Conservation (phyloP, 345 rosid genomes). For the Conringia planisiliqua region DNA sequence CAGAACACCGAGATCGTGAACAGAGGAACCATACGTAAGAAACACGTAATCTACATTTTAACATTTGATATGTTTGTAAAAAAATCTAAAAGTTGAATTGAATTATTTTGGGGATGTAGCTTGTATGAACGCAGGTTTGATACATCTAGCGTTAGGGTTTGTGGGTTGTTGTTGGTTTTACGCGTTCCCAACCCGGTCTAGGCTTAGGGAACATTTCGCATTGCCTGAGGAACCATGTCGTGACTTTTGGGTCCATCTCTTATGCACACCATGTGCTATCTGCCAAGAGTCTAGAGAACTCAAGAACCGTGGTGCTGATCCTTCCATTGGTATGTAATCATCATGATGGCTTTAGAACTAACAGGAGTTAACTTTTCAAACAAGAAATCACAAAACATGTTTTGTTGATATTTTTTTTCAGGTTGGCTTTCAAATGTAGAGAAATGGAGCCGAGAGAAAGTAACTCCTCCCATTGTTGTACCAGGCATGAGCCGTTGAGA, state of each 20-base stretch:
- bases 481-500: conserved; percentile 39
- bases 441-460: conserved; percentile 51
- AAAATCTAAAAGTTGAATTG: neutral
- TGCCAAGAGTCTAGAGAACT: conserved; percentile 63
- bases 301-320: conserved; percentile 47
- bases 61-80: neutral
- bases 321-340: conserved; percentile 38
- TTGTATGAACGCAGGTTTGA: conserved; percentile 27
- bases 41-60: neutral
- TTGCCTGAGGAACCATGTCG: conserved; percentile 53
- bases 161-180: conserved; percentile 42
- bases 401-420: conserved; percentile 16
- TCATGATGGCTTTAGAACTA: neutral
- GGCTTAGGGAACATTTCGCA: conserved; percentile 40
- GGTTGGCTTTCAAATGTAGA: conserved; percentile 56
- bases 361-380: neutral
- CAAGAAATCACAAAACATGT: neutral
- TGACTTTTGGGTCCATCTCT: conserved; percentile 40
- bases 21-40: conserved; percentile 50
- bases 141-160: conserved; percentile 39
- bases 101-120: conserved; percentile 23
- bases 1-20: conserved; percentile 48
- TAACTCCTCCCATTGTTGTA: conserved; percentile 43
- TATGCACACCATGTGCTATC: conserved; percentile 45
- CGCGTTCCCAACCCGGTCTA: conserved; percentile 37